Base-by-base conservation (phyloP, 2,329 filamentous ascomycete genomes). In the Ophiostoma tasmaniense region DNA sequence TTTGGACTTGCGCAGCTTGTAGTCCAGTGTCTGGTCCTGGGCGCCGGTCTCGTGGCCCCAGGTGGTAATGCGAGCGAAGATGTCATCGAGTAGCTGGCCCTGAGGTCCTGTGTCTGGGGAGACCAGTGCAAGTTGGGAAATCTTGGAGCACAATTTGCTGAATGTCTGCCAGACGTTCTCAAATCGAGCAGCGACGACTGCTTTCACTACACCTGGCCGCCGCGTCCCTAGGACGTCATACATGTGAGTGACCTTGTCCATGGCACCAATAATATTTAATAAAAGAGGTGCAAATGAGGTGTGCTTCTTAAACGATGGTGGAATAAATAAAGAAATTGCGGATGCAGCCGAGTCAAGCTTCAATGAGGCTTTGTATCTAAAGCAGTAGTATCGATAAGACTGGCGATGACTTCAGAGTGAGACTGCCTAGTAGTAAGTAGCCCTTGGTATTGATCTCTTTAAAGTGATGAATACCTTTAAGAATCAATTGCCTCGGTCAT, bases 21-120 rank as follows among this genome's bases (percentile, higher is more conserved):
- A 69, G 22, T 71, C 71, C 25, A 72, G 22, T 3, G 69, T 70
- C 13, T 71, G 69, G 67, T 71, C 62, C 3, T 69, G 66, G 13
- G 71, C 71, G 17, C 71, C 71, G 0, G 69, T 71, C 33, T 72
- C 71, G 25, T 70, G 67, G 13, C 70, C 70, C 71, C 71, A 71
- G 7, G 69, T 72, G 5, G 68, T 67, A 10, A 72, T 42, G 0
- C 71, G 69, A 3, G 59, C 35, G 42, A 71, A 69, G 1, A 59
- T 64, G 64, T 71, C 67, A 55, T 73, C 71, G 3, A 73, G 61
- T 22, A 50, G 59, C 10, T 50, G 62, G 14, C 35, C 64, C 22
- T 66, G 70, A 1, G n/a, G 5, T 4, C 30, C 25, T 30, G 55
- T 61, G 11, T 30, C 55, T 61, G 55, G 55, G 55, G 55, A 61